Evolutionary conservation across 1,139 yeast genomes (phyloP).

Genomic region (Pichia sp.): DNA sequence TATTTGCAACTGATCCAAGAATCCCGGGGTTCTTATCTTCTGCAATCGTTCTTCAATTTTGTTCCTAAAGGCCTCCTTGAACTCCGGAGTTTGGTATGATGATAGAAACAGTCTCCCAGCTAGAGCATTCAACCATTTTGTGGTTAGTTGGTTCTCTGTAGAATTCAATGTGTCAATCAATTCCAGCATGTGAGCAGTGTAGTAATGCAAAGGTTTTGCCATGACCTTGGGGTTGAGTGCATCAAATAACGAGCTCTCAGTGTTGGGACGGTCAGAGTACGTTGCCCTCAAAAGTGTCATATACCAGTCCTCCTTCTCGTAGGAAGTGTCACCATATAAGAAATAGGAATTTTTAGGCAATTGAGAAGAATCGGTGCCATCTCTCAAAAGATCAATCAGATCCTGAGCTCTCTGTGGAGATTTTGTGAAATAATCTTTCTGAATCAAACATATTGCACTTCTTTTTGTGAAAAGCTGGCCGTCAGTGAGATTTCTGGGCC

Average conservation of each 20-base stretch:
- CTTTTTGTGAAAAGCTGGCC: constrained; percentile 73
- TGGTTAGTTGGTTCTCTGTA: constrained; percentile 73
- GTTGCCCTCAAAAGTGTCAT: constrained; percentile 76
- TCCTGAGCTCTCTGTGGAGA: constrained; percentile 17
- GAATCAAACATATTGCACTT: constrained; percentile 69
- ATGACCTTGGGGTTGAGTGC: constrained; percentile 39
- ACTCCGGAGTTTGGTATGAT: constrained; percentile 60
- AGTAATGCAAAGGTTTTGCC: constrained; percentile 70
- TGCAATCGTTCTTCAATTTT: constrained; percentile 66
- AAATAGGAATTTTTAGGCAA: constrained; percentile 60
- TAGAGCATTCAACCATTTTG: constrained; percentile 87
- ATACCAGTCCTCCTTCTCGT: constrained; percentile 89
- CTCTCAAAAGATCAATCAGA: constrained; percentile 2
- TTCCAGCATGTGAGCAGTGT: constrained; percentile 63
- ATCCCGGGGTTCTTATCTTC: constrained; percentile 80
- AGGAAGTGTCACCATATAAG: constrained; percentile 68
- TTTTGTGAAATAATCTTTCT: constrained; percentile 12
- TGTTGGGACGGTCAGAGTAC: constrained; percentile 26
- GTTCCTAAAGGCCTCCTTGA: constrained; percentile 49
- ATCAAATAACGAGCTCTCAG: constrained; percentile 16
- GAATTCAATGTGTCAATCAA: constrained; percentile 73
- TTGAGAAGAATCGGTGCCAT: constrained; percentile 12
- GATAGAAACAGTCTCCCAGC: constrained; percentile 76
- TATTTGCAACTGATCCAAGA: constrained; percentile 74
- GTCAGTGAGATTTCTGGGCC: constrained; percentile 74